Evolutionary conservation across 768 basidiomycete species (phyloP), one percentile per base, ranked within the genome.

Genomic region (Agaricus subrufescens): DNA sequence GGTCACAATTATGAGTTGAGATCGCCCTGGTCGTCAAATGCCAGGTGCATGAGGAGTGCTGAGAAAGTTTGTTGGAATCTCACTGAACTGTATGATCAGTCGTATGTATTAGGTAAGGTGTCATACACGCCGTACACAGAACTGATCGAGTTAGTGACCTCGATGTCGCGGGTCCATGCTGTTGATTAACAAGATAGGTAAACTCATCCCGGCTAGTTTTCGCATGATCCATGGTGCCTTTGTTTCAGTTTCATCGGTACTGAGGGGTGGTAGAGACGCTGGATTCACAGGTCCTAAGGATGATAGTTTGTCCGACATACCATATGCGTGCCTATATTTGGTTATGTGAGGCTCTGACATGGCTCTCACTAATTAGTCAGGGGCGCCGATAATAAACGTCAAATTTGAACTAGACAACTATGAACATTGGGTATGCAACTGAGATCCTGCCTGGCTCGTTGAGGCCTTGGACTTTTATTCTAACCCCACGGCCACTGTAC

Each of bases 161-260:
- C 34, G 34, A 34, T 8, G 34, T 34, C 1, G 34, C 34, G 34
- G 5, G 8, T 34, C 2, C 34, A 34, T 2, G 34, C 7, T 8
- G 34, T 11, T 34, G 30, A 46, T 43, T 7, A 25, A 57, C 9
- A 51, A 51, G 46, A 11, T 27, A 51, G 57, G 56, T 54, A 2
- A 38, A 49, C 80, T 63, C 67, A 84, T 84, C 59, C 83, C 84
- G 23, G 81, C 81, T 3, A 87, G 75, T 67, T 84, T 85, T 52
- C 84, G 70, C 38, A 86, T 71, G 54, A 85, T 79, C 84, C 84
- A 86, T 58, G 82, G 81, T 14, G 80, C 80, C 6, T 74, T 63
- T 54, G 81, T 81, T 66, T 86, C 81, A 50, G 73, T 71, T 66
- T 86, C 84, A 44, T 64, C 11, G 34, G 34, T 60, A 68, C 69